Conservation (phyloP, 805 yeast genomes). For the Blastobotrys terrestris region DNA sequence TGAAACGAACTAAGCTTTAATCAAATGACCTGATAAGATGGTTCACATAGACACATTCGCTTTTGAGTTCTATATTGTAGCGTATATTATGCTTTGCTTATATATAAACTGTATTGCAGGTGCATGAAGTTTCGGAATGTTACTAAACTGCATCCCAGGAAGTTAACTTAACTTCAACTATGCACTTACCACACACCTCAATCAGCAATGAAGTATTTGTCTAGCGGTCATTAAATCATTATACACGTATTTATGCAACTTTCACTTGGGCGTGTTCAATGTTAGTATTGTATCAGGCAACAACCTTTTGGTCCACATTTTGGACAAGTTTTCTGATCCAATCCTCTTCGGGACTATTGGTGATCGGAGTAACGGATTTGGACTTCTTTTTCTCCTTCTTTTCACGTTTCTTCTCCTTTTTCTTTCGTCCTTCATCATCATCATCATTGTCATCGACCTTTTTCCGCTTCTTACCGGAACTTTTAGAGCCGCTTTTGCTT, state of each 20-base stretch:
- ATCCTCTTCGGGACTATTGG: slow-evolving; percentile 1
- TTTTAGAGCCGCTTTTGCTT: slow-evolving; percentile 19
- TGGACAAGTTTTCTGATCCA: slow-evolving; percentile 5
- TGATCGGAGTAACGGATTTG: neutral
- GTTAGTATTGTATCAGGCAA: neutral
- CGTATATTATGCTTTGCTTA: too few relatives aligned
- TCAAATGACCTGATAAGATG: too few relatives aligned
- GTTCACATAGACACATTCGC: too few relatives aligned
- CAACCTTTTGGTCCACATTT: neutral
- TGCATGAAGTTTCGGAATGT: too few relatives aligned
- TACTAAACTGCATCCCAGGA: too few relatives aligned
- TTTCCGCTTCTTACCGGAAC: slow-evolving; percentile 21
- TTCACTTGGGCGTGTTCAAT: neutral
- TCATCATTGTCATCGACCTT: slow-evolving; percentile 22
- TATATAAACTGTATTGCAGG: too few relatives aligned
- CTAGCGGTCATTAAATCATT: neutral
- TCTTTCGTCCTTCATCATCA: slow-evolving; percentile 10
- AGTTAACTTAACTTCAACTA: too few relatives aligned
- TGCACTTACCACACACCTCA: too few relatives aligned
- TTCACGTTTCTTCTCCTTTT: slow-evolving; percentile 16
- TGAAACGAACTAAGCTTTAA: too few relatives aligned
- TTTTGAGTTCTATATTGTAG: too few relatives aligned
- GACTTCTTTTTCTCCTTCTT: neutral
- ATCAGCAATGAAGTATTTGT: neutral
- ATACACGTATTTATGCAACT: neutral